Percentiles rank a stretch among this genome's conserved stretches.
phyloP scores from a whole-genome alignment of 768 basidiomycete genomes.

The Dioszegia crocea region DNA sequence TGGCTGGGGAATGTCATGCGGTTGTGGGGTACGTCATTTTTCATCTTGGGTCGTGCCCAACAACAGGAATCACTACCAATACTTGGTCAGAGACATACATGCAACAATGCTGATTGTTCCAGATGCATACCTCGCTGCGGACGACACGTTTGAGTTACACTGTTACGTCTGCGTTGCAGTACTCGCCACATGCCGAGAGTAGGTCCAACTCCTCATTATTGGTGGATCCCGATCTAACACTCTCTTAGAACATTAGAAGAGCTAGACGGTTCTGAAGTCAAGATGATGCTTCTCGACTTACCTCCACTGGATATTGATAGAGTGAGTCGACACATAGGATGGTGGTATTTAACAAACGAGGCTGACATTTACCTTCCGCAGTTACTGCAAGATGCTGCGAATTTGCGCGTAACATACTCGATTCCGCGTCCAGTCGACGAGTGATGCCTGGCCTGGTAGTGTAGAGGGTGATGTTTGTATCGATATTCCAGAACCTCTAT shows the following conservation, averaged over 20 bases:
- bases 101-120: not conserved
- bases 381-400: conserved; percentile 43
- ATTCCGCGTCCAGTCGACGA: conserved; percentile 34
- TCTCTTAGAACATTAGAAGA: conserved; percentile 37
- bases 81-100: too few relatives aligned
- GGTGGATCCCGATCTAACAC: not conserved
- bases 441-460: not conserved
- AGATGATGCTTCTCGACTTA: conserved; percentile 41
- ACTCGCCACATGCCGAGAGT: conserved; percentile 42
- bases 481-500: too few relatives aligned
- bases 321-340: too few relatives aligned
- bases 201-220: too few relatives aligned
- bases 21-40: conserved; percentile 45
- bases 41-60: too few relatives aligned
- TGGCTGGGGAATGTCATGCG: conserved; percentile 41
- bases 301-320: conserved; percentile 43
- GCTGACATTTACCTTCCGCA: too few relatives aligned
- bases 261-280: conserved; percentile 40
- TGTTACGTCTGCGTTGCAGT: conserved; percentile 46
- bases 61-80: too few relatives aligned
- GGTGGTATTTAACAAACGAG: too few relatives aligned
- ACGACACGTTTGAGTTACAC: conserved; percentile 44
- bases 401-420: conserved; percentile 34
- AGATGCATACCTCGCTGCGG: conserved; percentile 43
- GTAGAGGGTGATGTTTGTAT: too few relatives aligned